A percentile compares a stretch with the other conserved stretches of the same genome.
These are phyloP conservation scores for Pezicula neosporulosa DNA, from an alignment of 2,329 filamentous ascomycete species.

Conservation along the genomic window DNA sequence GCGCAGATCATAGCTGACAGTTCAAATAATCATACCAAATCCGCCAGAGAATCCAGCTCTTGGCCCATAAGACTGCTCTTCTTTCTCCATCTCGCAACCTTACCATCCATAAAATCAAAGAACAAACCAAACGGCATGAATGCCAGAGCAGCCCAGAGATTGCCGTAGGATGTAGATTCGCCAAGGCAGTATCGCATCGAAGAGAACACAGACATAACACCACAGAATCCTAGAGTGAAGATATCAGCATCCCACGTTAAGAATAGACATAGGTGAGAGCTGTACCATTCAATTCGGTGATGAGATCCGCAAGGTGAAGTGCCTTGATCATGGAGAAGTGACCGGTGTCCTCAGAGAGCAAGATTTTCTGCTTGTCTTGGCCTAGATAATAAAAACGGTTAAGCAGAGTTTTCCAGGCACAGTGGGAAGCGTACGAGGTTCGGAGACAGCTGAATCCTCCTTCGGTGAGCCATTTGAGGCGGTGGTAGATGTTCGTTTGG, in stretches of 20 bases:
- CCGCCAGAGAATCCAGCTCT: slow-evolving; percentile 92
- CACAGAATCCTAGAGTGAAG: slow-evolving; percentile 64
- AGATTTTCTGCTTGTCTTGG: slow-evolving; percentile 72
- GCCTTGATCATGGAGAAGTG: slow-evolving; percentile 69
- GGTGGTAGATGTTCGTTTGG: slow-evolving; percentile 53
- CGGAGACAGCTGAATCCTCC: slow-evolving; percentile 31
- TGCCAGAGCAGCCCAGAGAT: slow-evolving; percentile 77
- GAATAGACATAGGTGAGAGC: neutral
- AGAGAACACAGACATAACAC: slow-evolving; percentile 92
- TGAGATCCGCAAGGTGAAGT: slow-evolving; percentile 77
- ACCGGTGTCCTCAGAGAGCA: slow-evolving; percentile 65
- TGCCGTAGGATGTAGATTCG: slow-evolving; percentile 58
- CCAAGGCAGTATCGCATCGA: slow-evolving; percentile 90
- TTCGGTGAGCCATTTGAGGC: slow-evolving; percentile 47
- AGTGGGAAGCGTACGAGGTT: slow-evolving; percentile 37
- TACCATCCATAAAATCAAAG: slow-evolving; percentile 98
- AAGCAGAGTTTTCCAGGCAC: slow-evolving; percentile 7
- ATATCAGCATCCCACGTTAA: neutral
- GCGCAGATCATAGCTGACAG: slow-evolving; percentile 1
- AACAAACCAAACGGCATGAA: slow-evolving; percentile 93
- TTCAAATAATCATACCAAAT: slow-evolving; percentile 62
- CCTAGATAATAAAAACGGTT: slow-evolving; percentile 35
- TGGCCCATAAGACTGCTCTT: slow-evolving; percentile 98
- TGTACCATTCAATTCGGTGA: slow-evolving; percentile 77
- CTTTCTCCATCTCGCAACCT: slow-evolving; percentile 91